Percentiles rank a stretch among this genome's conserved stretches.
Conservation (phyloP, 176 grass and related monocot genomes). For the Guadua angustifolia region DNA sequence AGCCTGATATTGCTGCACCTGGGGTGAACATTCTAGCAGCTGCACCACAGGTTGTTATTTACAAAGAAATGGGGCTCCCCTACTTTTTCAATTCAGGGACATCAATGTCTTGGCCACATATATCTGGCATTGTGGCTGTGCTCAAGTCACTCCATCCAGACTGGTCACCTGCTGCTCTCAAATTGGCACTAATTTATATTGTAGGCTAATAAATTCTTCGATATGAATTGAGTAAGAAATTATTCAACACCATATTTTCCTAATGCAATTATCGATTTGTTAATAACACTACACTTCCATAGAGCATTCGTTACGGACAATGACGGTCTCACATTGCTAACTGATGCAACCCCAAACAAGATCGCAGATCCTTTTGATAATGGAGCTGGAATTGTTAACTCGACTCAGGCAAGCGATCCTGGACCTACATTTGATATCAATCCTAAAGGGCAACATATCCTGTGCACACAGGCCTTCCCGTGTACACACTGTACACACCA, state of each 20-base stretch:
- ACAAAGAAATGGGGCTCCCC: background rate
- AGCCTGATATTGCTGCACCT: slow-evolving; percentile 76
- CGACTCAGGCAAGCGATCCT: slow-evolving; percentile 49
- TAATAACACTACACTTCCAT: background rate
- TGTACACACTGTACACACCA: too few species aligned
- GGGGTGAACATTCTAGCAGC: slow-evolving; percentile 65
- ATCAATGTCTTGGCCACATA: slow-evolving; percentile 70
- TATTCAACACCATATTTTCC: too few species aligned
- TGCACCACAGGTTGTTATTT: slow-evolving; percentile 28
- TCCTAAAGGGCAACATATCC: too few species aligned
- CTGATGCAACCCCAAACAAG: slow-evolving; percentile 52
- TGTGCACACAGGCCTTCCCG: too few species aligned
- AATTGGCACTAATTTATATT: slow-evolving; percentile 48
- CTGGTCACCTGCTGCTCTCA: slow-evolving; percentile 69
- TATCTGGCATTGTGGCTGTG: slow-evolving; percentile 55
- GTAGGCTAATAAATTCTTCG: background rate
- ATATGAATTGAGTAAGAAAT: background rate
- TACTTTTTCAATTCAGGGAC: slow-evolving; percentile 54
- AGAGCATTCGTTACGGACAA: slow-evolving; percentile 51
- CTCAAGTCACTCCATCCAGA: slow-evolving; percentile 69
- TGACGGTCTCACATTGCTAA: slow-evolving; percentile 48
- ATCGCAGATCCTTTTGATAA: slow-evolving; percentile 71
- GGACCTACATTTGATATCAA: slow-evolving; percentile 62
- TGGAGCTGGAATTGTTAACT: slow-evolving; percentile 61
- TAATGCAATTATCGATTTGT: background rate